These are phyloP conservation scores for Talaromyces sp. DNA, from an alignment of 2,329 filamentous ascomycete genomes.

Conservation along the genomic window DNA sequence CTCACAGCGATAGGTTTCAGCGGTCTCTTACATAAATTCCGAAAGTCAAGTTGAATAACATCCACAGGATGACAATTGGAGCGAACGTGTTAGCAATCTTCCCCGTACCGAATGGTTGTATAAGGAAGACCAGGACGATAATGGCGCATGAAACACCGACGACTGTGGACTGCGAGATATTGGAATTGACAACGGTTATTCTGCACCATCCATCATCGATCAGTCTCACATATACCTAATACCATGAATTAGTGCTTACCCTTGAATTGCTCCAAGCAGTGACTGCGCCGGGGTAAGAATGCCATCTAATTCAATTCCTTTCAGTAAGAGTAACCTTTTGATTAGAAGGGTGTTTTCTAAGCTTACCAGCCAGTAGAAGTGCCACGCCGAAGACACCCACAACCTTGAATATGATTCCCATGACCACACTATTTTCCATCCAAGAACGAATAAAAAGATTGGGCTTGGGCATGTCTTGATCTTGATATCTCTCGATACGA, in stretches of 20 bases:
- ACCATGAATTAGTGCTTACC: slow-evolving; percentile 23
- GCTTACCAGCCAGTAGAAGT: slow-evolving; percentile 49
- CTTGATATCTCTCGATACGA: slow-evolving; percentile 46
- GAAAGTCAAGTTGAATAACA: slow-evolving; percentile 50
- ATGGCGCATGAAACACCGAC: slow-evolving; percentile 53
- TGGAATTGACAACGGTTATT: slow-evolving; percentile 47
- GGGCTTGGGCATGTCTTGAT: slow-evolving; percentile 43
- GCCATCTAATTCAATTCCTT: slow-evolving; percentile 38
- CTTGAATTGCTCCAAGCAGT: slow-evolving; percentile 55
- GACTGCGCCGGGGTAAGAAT: slow-evolving; percentile 57
- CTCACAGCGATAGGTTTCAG: too few relatives aligned
- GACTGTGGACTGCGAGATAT: slow-evolving; percentile 46
- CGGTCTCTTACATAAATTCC: slow-evolving; percentile 46
- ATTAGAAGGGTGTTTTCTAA: background rate
- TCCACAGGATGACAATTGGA: slow-evolving; percentile 56
- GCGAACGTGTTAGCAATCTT: slow-evolving; percentile 50
- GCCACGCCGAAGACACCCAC: slow-evolving; percentile 54
- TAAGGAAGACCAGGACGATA: slow-evolving; percentile 50
- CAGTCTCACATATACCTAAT: too few relatives aligned
- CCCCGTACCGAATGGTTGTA: slow-evolving; percentile 55
- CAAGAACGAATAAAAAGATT: slow-evolving; percentile 44
- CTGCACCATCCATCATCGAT: slow-evolving; percentile 14
- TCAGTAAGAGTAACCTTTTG: background rate
- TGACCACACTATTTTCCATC: slow-evolving; percentile 47
- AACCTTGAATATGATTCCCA: slow-evolving; percentile 48